These are phyloP conservation scores for Candida lessepsii DNA, from an alignment of 805 yeast genomes.

Conservation along the genomic window DNA sequence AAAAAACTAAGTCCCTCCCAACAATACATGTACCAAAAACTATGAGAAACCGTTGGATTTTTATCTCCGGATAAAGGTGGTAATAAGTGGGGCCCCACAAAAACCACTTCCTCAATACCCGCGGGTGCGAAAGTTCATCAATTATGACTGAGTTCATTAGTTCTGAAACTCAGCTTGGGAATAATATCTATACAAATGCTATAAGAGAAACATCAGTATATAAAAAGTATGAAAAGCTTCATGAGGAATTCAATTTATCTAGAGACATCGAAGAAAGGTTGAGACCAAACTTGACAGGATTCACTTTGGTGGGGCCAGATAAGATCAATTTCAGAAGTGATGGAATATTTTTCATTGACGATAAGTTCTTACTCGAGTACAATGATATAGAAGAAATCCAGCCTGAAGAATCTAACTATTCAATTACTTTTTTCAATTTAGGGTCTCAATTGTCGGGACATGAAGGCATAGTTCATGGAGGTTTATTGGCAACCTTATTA, in stretches of 20 bases:
- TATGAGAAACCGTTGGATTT: no score
- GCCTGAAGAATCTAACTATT: constrained; percentile 24
- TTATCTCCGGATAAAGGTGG: not conserved
- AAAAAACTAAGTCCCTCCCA: no score
- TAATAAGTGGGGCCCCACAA: no score
- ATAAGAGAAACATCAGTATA: constrained; percentile 1
- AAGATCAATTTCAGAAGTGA: constrained; percentile 34
- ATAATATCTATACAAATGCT: constrained; percentile 4
- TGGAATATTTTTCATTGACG: constrained; percentile 34
- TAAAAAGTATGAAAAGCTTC: constrained; percentile 7
- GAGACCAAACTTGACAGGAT: constrained; percentile 37
- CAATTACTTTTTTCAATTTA: constrained; percentile 39
- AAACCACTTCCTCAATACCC: not conserved
- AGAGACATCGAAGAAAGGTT: constrained; percentile 25
- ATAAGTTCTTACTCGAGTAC: constrained; percentile 23
- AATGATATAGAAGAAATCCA: constrained; percentile 22
- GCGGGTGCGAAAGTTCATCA: not conserved
- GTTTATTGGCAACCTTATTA: constrained; percentile 40
- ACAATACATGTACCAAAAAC: no score
- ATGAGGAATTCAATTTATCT: constrained; percentile 14
- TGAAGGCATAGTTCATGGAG: constrained; percentile 43
- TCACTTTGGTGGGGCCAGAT: constrained; percentile 32
- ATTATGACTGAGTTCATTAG: constrained; percentile 1
- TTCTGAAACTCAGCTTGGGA: constrained; percentile 1
- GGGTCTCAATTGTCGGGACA: constrained; percentile 41